Percentiles rank a stretch among this genome's conserved stretches.
Evolutionary conservation across 306 rosid genomes (phyloP).

Genomic region (Cyamopsis tetragonoloba): DNA sequence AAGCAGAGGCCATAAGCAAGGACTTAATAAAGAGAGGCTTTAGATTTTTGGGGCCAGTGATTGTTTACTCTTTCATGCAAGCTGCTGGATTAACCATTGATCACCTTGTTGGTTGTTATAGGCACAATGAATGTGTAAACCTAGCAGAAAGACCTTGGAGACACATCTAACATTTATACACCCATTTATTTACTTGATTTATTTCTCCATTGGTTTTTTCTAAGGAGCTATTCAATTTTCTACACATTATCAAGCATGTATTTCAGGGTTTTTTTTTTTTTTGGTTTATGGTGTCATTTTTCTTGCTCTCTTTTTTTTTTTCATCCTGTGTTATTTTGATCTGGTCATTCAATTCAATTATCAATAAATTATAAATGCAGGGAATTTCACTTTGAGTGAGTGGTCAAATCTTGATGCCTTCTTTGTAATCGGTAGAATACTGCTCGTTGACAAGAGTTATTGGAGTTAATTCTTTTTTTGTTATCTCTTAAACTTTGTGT

Average conservation of each 20-base stretch:
- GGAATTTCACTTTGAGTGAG: background rate
- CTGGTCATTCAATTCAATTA: background rate
- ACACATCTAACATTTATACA: constrained; percentile 51
- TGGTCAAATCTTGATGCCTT: background rate
- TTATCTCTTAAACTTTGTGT: background rate
- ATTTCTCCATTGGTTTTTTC: background rate
- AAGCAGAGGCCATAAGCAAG: constrained; percentile 83
- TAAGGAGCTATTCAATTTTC: background rate
- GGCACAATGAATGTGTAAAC: constrained; percentile 64
- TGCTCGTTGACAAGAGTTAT: background rate
- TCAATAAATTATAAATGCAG: constrained; percentile 5
- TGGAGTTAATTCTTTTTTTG: background rate
- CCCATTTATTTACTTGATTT: background rate
- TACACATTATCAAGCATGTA: background rate
- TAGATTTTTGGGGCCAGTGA: constrained; percentile 77
- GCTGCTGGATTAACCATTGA: constrained; percentile 91
- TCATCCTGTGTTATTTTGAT: background rate
- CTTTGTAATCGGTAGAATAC: constrained; percentile 3
- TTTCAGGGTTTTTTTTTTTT: background rate
- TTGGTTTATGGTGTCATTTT: background rate
- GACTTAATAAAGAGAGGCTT: constrained; percentile 76
- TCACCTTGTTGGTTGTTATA: constrained; percentile 80
- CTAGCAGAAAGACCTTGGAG: constrained; percentile 98
- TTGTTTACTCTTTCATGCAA: constrained; percentile 92
- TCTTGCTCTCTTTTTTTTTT: background rate